phyloP scores from a whole-genome alignment of 768 basidiomycete genomes.

The Kwoniella europaea region DNA sequence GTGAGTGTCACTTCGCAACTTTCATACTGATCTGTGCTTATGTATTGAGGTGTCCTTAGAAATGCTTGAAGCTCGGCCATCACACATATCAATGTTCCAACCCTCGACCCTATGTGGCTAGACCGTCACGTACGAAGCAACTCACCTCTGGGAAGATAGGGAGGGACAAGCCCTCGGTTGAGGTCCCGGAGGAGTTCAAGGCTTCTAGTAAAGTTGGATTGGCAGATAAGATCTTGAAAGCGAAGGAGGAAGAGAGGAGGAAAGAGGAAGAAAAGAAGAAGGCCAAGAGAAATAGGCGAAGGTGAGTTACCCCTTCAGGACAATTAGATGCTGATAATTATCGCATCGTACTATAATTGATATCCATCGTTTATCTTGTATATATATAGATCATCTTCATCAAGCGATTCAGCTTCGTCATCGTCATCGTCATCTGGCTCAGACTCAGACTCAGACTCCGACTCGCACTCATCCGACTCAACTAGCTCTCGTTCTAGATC shows the following conservation, averaged over 20 bases:
- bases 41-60: slow-evolving; percentile 25
- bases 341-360: too few species aligned
- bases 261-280: slow-evolving; percentile 32
- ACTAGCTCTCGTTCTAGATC: slow-evolving; percentile 3
- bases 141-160: slow-evolving; percentile 66
- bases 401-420: slow-evolving; percentile 26
- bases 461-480: slow-evolving; percentile 12
- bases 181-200: slow-evolving; percentile 90
- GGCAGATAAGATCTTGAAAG: slow-evolving; percentile 82
- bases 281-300: slow-evolving; percentile 17
- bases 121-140: slow-evolving; percentile 86
- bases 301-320: slow-evolving; percentile 6
- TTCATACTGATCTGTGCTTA: not conserved
- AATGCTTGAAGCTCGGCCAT: slow-evolving; percentile 67
- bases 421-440: slow-evolving; percentile 36
- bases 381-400: slow-evolving; percentile 9
- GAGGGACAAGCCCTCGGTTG: slow-evolving; percentile 74
- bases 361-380: too few species aligned
- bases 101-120: slow-evolving; percentile 76
- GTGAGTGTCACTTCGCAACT: slow-evolving; percentile 22
- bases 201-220: slow-evolving; percentile 69
- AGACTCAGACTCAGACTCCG: slow-evolving; percentile 29
- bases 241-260: slow-evolving; percentile 72
- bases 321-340: not conserved
- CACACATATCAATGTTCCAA: slow-evolving; percentile 90